Evolutionary conservation across 2,329 filamentous ascomycete genomes (phyloP).

Genomic region (Biscogniauxia mediterranea): DNA sequence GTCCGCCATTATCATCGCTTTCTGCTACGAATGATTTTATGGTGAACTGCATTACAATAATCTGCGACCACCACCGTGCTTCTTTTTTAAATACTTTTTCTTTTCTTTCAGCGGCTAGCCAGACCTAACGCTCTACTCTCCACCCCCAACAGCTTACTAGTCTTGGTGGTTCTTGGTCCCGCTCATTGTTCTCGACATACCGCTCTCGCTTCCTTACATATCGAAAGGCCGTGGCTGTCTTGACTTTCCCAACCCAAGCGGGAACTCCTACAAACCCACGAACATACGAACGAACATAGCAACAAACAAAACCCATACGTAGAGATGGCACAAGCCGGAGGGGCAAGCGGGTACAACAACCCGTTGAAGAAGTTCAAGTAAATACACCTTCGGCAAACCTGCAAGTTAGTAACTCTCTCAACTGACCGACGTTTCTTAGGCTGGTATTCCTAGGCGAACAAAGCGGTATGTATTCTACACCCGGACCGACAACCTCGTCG

Average conservation of each 20-base stretch:
- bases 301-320: slow-evolving; percentile 18
- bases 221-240: not conserved
- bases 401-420: slow-evolving; percentile 11
- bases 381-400: slow-evolving; percentile 14
- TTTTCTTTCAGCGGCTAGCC: not conserved
- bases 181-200: slow-evolving; percentile 6
- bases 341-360: slow-evolving; percentile 85
- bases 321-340: slow-evolving; percentile 74
- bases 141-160: no score
- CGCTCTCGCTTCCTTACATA: not conserved
- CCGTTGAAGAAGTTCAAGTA: slow-evolving; percentile 99
- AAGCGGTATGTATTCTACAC: slow-evolving; percentile 68
- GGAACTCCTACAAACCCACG: slow-evolving; percentile 1
- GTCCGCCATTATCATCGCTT: not conserved
- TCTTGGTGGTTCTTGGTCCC: slow-evolving; percentile 1
- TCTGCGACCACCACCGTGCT: not conserved
- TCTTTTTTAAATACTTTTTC: not conserved
- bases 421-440: slow-evolving; percentile 46
- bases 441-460: slow-evolving; percentile 98
- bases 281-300: slow-evolving; percentile 1
- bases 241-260: not conserved
- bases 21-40: not conserved
- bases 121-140: no score
- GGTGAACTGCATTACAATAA: not conserved
- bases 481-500: not conserved